Conservation (phyloP, 345 rosid species). For the Moricandia moricandioides region DNA sequence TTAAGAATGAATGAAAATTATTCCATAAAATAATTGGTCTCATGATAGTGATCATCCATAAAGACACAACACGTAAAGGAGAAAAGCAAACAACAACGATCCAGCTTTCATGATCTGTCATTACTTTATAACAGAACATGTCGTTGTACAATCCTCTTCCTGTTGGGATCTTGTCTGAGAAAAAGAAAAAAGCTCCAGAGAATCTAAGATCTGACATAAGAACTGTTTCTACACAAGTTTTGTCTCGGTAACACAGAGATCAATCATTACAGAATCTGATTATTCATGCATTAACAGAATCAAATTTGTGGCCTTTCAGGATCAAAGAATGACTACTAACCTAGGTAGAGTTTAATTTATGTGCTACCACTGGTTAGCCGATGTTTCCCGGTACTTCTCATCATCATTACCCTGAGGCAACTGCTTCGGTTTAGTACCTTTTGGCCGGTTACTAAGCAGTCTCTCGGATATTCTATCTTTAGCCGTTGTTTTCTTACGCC, state of each 20-base stretch:
- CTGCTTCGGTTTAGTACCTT: conserved; percentile 50
- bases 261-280: neutral
- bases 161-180: conserved; percentile 20
- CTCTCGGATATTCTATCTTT: conserved; percentile 62
- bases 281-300: conserved; percentile 5
- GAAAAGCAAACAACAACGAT: conserved; percentile 13
- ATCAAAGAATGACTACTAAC: neutral
- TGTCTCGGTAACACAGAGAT: neutral
- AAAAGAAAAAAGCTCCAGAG: neutral
- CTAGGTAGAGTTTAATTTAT: neutral
- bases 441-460: conserved; percentile 49
- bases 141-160: conserved; percentile 7
- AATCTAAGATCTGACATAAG: neutral
- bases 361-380: conserved; percentile 81
- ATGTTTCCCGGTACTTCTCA: conserved; percentile 59
- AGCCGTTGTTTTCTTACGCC: conserved; percentile 58
- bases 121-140: conserved; percentile 16
- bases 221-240: neutral
- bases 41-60: conserved; percentile 28
- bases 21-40: conserved; percentile 17
- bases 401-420: conserved; percentile 51
- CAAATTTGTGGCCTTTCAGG: neutral
- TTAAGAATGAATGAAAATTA: neutral
- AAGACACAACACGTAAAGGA: conserved; percentile 14
- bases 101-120: conserved; percentile 35